Percentiles rank a stretch among this genome's conserved stretches.
phyloP scores from a whole-genome alignment of 2,329 filamentous ascomycete species.

The Penicillium sp. region DNA sequence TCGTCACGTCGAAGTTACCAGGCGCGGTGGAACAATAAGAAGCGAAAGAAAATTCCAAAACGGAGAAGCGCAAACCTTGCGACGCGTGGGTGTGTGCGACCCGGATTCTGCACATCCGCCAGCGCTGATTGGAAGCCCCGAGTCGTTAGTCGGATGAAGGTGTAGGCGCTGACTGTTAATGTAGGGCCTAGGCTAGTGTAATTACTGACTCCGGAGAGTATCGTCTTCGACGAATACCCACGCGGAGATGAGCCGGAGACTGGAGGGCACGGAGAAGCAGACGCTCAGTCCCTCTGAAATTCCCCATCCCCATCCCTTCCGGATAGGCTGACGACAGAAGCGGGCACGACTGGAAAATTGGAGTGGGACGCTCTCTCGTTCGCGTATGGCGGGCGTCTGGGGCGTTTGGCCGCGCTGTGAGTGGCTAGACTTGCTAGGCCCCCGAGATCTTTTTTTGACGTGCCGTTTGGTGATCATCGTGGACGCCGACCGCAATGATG shows the following conservation, averaged over 20 bases:
- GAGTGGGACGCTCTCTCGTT: too few species aligned
- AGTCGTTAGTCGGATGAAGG: too few species aligned
- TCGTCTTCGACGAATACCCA: too few species aligned
- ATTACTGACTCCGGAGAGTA: too few species aligned
- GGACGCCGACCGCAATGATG: too few species aligned
- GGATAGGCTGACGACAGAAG: slow-evolving; percentile 3
- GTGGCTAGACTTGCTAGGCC: slow-evolving; percentile 1
- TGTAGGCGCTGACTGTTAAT: too few species aligned
- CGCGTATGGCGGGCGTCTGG: neutral
- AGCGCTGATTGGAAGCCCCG: slow-evolving; percentile 16
- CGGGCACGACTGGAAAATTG: too few species aligned
- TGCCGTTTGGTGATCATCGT: slow-evolving; percentile 15
- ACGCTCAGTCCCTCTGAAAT: slow-evolving; percentile 13
- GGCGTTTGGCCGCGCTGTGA: neutral
- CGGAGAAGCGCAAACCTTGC: slow-evolving; percentile 25
- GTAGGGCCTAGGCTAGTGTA: too few species aligned
- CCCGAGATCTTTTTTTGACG: slow-evolving; percentile 15
- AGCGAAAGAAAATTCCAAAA: slow-evolving; percentile 22
- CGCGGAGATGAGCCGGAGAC: slow-evolving; percentile 1
- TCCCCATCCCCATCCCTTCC: slow-evolving; percentile 7
- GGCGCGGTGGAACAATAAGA: too few species aligned
- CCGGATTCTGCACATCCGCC: slow-evolving; percentile 15
- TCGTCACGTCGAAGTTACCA: too few species aligned
- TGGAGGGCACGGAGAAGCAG: neutral
- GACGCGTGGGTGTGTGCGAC: slow-evolving; percentile 9